A percentile compares a stretch with the other conserved stretches of the same genome.
Conservation (phyloP, 2,329 filamentous ascomycete species). For the Parastagonospora avenae region DNA sequence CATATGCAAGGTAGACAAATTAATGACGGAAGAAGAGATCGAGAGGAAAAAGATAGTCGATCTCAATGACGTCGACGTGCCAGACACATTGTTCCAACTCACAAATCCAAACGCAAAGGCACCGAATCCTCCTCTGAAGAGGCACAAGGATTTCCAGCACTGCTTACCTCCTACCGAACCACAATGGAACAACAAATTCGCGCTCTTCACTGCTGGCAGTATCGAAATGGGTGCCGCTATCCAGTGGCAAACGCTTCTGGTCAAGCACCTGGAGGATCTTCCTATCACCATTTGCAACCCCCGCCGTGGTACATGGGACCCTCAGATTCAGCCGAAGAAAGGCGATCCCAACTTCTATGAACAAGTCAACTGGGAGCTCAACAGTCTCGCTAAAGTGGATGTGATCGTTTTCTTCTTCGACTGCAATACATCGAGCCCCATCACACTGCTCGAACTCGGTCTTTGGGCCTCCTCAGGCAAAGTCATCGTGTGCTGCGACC, state of each 20-base stretch:
- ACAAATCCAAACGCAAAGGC: background rate
- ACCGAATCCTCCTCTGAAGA: slow-evolving; percentile 2
- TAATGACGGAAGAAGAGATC: no score
- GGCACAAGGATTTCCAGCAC: slow-evolving; percentile 13
- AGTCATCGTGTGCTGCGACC: slow-evolving; percentile 59
- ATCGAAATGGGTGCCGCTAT: slow-evolving; percentile 53
- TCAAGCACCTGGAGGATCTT: slow-evolving; percentile 45
- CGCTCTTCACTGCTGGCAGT: slow-evolving; percentile 65
- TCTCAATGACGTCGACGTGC: no score
- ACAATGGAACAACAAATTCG: slow-evolving; percentile 26
- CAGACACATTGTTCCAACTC: no score
- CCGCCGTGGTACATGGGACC: slow-evolving; percentile 61
- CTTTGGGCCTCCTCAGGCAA: slow-evolving; percentile 54
- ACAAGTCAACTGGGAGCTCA: slow-evolving; percentile 68
- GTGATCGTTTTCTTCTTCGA: slow-evolving; percentile 65
- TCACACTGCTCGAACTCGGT: slow-evolving; percentile 67
- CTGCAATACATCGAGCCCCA: slow-evolving; percentile 57
- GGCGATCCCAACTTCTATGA: slow-evolving; percentile 52
- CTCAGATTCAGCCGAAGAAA: slow-evolving; percentile 55
- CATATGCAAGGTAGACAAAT: no score
- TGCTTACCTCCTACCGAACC: slow-evolving; percentile 16
- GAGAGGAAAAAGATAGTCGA: no score
- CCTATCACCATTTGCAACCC: slow-evolving; percentile 65
- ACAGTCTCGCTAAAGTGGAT: slow-evolving; percentile 59
- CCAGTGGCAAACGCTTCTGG: slow-evolving; percentile 60